These are phyloP conservation scores for Saccharomycopsis lassenensis DNA, from an alignment of 805 yeast species.

Conservation along the genomic window DNA sequence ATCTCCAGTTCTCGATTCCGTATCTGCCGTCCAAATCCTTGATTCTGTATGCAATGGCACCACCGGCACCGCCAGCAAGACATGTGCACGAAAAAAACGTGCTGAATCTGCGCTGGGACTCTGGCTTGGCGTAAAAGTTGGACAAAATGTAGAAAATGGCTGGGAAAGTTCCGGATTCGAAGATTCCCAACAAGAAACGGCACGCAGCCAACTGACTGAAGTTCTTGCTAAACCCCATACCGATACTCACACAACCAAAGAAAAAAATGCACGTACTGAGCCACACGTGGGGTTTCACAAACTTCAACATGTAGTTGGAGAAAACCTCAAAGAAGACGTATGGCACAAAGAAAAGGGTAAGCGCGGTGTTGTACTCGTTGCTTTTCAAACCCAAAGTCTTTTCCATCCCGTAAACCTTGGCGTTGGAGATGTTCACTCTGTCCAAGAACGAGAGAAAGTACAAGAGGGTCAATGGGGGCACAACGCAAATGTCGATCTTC, in stretches of 20 bases:
- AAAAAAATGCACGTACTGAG: slow-evolving; percentile 43
- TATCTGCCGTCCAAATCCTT: slow-evolving; percentile 36
- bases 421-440: slow-evolving; percentile 75
- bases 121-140: slow-evolving; percentile 52
- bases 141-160: slow-evolving; percentile 62
- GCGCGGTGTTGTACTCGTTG: slow-evolving; percentile 50
- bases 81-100: slow-evolving; percentile 62
- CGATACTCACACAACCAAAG: slow-evolving; percentile 56
- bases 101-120: slow-evolving; percentile 59
- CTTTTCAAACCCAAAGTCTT: slow-evolving; percentile 43
- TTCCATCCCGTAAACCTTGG: slow-evolving; percentile 60
- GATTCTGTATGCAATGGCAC: slow-evolving; percentile 59
- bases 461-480: slow-evolving; percentile 54
- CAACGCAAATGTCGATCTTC: slow-evolving; percentile 55
- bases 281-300: slow-evolving; percentile 55
- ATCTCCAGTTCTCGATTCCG: slow-evolving; percentile 39
- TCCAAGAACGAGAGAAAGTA: slow-evolving; percentile 72
- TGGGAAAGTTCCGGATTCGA: slow-evolving; percentile 67
- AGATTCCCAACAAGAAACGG: slow-evolving; percentile 54
- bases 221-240: slow-evolving; percentile 52
- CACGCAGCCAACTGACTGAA: slow-evolving; percentile 51
- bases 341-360: slow-evolving; percentile 64
- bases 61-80: slow-evolving; percentile 72
- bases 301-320: slow-evolving; percentile 50
- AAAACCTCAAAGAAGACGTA: slow-evolving; percentile 55